A percentile compares a stretch with the other conserved stretches of the same genome.
Conservation (phyloP, 495 filamentous ascomycete genomes). For the Penicillium soppii region DNA sequence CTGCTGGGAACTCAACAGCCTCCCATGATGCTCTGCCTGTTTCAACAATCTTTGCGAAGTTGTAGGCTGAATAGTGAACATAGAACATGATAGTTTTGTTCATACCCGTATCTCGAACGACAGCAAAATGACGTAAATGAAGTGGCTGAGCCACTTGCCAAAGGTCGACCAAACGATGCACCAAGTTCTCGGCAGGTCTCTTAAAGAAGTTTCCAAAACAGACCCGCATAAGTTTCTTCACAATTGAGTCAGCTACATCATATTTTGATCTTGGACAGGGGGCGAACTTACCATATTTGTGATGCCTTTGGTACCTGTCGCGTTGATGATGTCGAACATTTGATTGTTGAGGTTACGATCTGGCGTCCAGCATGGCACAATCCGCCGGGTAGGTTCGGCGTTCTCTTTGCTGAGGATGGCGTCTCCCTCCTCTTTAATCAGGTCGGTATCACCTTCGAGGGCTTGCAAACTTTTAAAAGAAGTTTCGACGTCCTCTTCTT, state of each 20-base stretch:
- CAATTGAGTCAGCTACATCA: constrained; percentile 1
- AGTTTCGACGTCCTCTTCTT: constrained; percentile 35
- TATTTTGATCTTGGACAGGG: neutral
- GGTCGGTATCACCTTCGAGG: no score
- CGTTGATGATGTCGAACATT: constrained; percentile 52
- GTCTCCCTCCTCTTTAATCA: constrained; percentile 19
- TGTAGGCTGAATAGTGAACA: constrained; percentile 54
- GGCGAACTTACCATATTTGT: constrained; percentile 47
- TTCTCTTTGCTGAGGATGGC: constrained; percentile 23
- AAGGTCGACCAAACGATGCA: constrained; percentile 56
- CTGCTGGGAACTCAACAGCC: constrained; percentile 50
- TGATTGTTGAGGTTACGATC: constrained; percentile 53
- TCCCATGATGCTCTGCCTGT: constrained; percentile 56
- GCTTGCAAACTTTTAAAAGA: constrained; percentile 11
- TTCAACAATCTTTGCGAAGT: constrained; percentile 59
- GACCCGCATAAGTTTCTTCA: constrained; percentile 47
- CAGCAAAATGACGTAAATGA: constrained; percentile 60
- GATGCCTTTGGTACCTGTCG: constrained; percentile 49
- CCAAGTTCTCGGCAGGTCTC: constrained; percentile 55
- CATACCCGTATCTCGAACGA: constrained; percentile 60
- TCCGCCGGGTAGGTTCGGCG: constrained; percentile 34
- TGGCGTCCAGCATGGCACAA: constrained; percentile 55
- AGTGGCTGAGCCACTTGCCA: constrained; percentile 63
- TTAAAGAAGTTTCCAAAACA: constrained; percentile 56
- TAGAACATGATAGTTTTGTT: constrained; percentile 54